A percentile compares a stretch with the other conserved stretches of the same genome.
Evolutionary conservation across 208 protist species (phyloP).

Genomic region (Leishmania martiniquensis): DNA sequence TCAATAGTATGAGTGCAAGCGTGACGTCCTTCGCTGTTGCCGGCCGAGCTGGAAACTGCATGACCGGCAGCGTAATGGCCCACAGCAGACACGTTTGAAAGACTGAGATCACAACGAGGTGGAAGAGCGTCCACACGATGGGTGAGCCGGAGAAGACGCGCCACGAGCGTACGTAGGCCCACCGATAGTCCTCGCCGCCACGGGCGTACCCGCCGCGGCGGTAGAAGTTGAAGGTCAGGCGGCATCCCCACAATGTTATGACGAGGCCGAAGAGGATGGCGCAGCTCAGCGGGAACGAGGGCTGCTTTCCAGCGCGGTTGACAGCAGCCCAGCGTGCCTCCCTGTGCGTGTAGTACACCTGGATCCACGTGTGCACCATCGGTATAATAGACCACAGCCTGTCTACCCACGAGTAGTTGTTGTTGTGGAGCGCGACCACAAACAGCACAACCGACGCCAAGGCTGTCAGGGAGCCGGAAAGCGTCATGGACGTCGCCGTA

Average conservation of each 20-base stretch:
- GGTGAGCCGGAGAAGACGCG: conserved; percentile 30
- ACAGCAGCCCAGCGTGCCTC: not conserved
- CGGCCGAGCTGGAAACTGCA: conserved; percentile 36
- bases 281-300: conserved; percentile 15
- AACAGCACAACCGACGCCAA: conserved; percentile 52
- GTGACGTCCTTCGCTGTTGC: conserved; percentile 36
- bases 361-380: conserved; percentile 74
- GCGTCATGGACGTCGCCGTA: conserved; percentile 29
- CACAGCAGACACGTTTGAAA: conserved; percentile 77
- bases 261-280: conserved; percentile 49
- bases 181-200: conserved; percentile 82
- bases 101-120: conserved; percentile 64
- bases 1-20: conserved; percentile 33
- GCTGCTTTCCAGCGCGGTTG: not conserved
- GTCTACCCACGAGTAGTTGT: conserved; percentile 87
- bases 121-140: conserved; percentile 68
- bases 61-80: conserved; percentile 70
- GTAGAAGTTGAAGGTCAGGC: conserved; percentile 75
- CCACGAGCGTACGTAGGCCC: conserved; percentile 60
- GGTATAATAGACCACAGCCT: conserved; percentile 79
- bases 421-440: conserved; percentile 42
- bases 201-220: conserved; percentile 73
- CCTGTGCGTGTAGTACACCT: conserved; percentile 39
- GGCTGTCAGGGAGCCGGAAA: conserved; percentile 46
- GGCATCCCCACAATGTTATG: conserved; percentile 70